These are phyloP conservation scores for Leccinum variicolor DNA, from an alignment of 768 basidiomycete genomes.

Conservation along the genomic window DNA sequence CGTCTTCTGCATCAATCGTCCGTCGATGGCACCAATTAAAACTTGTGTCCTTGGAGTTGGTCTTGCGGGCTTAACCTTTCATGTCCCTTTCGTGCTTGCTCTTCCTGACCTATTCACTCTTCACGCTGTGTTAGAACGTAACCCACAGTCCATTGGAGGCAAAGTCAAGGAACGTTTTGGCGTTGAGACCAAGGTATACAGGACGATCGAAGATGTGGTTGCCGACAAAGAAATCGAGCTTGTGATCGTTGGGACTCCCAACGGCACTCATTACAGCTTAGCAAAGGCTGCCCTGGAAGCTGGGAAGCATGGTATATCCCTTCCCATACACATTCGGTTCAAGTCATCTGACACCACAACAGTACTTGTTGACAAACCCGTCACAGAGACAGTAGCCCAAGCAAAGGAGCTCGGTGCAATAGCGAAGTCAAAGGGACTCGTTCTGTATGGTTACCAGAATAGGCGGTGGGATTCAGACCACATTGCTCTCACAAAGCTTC, in stretches of 20 bases:
- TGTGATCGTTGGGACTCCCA: constrained; percentile 69
- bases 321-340: neutral
- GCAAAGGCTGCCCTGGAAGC: constrained; percentile 63
- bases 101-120: constrained; percentile 68
- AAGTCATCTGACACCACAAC: neutral
- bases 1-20: neutral
- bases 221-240: constrained; percentile 62
- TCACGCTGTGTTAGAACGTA: constrained; percentile 72
- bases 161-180: constrained; percentile 68
- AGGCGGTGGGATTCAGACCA: constrained; percentile 80
- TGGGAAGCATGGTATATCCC: constrained; percentile 63
- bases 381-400: constrained; percentile 57
- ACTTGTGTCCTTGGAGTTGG: constrained; percentile 77
- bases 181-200: constrained; percentile 53
- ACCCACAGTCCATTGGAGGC: constrained; percentile 56
- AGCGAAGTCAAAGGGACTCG: constrained; percentile 55
- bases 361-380: constrained; percentile 82
- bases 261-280: constrained; percentile 66
- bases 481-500: constrained; percentile 57
- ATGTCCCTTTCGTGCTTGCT: constrained; percentile 74
- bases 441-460: constrained; percentile 73
- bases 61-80: constrained; percentile 74
- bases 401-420: constrained; percentile 58
- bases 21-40: constrained; percentile 45
- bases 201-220: constrained; percentile 57